A percentile compares a stretch with the other conserved stretches of the same genome.
Evolutionary conservation across 176 grass and related monocot species (phyloP).

Genomic region (Coix lacrymajobi): DNA sequence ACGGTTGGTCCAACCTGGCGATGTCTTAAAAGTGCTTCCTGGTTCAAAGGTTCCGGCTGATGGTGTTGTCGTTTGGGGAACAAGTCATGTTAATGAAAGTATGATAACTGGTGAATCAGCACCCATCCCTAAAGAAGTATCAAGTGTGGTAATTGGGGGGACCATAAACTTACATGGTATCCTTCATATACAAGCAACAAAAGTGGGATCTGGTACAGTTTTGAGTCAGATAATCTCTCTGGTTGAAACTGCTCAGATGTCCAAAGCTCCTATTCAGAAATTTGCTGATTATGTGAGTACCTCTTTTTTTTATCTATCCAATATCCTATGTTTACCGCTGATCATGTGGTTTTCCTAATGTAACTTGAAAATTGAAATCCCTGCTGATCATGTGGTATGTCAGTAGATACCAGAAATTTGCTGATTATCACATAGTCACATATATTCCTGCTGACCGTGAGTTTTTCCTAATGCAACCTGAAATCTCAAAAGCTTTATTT

Average conservation of each 20-base stretch:
- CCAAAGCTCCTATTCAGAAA: constrained; percentile 99
- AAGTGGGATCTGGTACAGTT: constrained; percentile 89
- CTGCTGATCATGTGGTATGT: too few relatives aligned
- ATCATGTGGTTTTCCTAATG: too few relatives aligned
- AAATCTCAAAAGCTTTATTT: too few relatives aligned
- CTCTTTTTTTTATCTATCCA: neutral
- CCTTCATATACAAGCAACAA: constrained; percentile 90
- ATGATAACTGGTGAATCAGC: constrained; percentile 98
- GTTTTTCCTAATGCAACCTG: too few relatives aligned
- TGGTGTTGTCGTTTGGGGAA: constrained; percentile 81
- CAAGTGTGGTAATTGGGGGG: constrained; percentile 72
- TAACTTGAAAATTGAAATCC: too few relatives aligned
- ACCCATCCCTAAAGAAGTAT: constrained; percentile 76
- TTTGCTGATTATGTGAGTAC: constrained; percentile 92
- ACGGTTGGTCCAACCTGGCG: constrained; percentile 82
- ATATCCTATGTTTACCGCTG: too few relatives aligned
- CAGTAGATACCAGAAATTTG: too few relatives aligned
- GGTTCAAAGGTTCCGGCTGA: constrained; percentile 93
- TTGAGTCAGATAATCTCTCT: constrained; percentile 98
- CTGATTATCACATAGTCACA: too few relatives aligned
- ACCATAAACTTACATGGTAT: constrained; percentile 93
- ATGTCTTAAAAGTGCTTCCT: constrained; percentile 91
- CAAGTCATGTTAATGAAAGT: constrained; percentile 95
- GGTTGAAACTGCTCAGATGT: constrained; percentile 97
- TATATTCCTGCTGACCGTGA: too few relatives aligned